Conservation (phyloP, 2,329 filamentous ascomycete species). For the Cercospora zeae-maydis region DNA sequence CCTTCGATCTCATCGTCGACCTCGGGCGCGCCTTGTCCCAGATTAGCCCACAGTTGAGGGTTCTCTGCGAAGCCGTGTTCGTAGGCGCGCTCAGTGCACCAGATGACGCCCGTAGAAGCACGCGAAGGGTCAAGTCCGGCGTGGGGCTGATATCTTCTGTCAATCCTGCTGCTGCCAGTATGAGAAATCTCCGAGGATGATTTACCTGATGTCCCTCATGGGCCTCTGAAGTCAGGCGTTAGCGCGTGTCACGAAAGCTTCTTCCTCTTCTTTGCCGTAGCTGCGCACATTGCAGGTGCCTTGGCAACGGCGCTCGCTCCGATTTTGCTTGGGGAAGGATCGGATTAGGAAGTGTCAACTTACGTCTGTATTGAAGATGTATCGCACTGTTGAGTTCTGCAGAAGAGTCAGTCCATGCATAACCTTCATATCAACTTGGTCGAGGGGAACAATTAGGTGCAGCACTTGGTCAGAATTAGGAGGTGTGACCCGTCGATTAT, state of each 20-base stretch:
- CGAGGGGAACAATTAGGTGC: neutral
- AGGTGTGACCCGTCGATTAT: neutral
- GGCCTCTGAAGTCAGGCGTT: conserved; percentile 49
- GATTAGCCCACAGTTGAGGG: conserved; percentile 81
- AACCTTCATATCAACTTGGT: neutral
- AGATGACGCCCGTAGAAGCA: conserved; percentile 89
- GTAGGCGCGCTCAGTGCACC: conserved; percentile 81
- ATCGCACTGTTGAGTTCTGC: conserved; percentile 77
- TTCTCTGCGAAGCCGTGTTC: conserved; percentile 84
- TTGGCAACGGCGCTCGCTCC: no score
- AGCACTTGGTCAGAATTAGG: neutral
- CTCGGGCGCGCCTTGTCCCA: conserved; percentile 90
- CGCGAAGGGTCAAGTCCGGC: conserved; percentile 84
- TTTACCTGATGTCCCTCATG: conserved; percentile 74
- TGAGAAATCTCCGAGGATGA: neutral
- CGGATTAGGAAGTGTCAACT: neutral
- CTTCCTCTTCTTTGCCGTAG: neutral
- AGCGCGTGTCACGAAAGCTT: neutral
- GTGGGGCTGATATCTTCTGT: conserved; percentile 54
- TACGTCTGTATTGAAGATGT: conserved; percentile 74
- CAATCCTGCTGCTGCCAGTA: neutral
- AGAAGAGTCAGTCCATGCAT: neutral
- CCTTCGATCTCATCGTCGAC: conserved; percentile 83
- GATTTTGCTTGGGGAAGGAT: no score
- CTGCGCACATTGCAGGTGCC: no score